Percentiles rank a stretch among this genome's conserved stretches.
These are phyloP conservation scores for Camelina sativa DNA, from an alignment of 345 rosid genomes.

Conservation along the genomic window DNA sequence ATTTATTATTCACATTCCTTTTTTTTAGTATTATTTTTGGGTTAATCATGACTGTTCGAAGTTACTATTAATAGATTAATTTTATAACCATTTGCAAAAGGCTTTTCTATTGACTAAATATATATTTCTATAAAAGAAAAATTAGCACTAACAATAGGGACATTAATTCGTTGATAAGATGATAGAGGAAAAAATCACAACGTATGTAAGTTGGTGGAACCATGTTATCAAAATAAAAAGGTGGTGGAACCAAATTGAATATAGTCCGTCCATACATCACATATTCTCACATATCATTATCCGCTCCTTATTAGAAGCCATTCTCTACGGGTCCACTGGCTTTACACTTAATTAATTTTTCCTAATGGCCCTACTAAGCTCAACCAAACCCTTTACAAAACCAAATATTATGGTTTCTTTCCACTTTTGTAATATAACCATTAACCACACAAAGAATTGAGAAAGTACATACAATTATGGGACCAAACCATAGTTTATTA, in stretches of 20 bases:
- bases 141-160: background rate
- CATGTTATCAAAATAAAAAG: background rate
- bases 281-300: conserved; percentile 3
- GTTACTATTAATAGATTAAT: background rate
- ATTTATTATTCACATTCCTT: background rate
- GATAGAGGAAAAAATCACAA: conserved; percentile 4
- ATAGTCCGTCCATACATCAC: conserved; percentile 28
- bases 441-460: conserved; percentile 10
- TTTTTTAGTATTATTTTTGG: background rate
- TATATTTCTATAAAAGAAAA: background rate
- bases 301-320: conserved; percentile 23
- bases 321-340: conserved; percentile 10
- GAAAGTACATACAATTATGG: background rate
- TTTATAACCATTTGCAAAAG: conserved; percentile 1
- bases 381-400: too few relatives aligned
- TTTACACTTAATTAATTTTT: background rate
- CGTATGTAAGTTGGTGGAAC: conserved; percentile 36
- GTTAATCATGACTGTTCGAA: background rate
- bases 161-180: background rate
- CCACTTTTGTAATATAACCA: background rate
- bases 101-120: background rate
- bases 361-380: background rate
- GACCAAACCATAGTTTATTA: background rate
- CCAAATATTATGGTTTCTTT: background rate
- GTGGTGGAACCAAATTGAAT: conserved; percentile 42